These are phyloP conservation scores for Thermomucor indicae-seudaticae DNA, from an alignment of 371 early-diverging fungal species.

Conservation along the genomic window DNA sequence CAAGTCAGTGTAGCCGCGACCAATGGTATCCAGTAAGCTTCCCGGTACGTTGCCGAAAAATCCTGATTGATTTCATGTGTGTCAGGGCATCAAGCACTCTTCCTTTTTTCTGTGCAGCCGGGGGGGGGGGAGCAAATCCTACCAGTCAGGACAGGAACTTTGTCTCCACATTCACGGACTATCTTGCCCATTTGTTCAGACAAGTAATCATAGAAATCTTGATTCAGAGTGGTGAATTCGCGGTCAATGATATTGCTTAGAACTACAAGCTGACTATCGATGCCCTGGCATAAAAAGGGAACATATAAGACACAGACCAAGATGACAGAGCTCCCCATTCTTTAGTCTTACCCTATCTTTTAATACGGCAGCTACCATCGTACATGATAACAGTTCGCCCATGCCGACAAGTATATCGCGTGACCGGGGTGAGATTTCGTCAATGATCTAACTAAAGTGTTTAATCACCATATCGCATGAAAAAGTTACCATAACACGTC, in stretches of 20 bases:
- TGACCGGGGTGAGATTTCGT: conserved; percentile 96
- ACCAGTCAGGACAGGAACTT: conserved; percentile 86
- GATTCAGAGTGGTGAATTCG: conserved; percentile 72
- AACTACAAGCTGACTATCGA: conserved; percentile 79
- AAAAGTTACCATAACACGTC: neutral
- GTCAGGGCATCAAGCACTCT: neutral
- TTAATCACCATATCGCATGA: neutral
- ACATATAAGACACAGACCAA: neutral
- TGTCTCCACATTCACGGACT: conserved; percentile 56
- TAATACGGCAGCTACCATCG: conserved; percentile 79
- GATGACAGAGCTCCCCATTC: too few species aligned
- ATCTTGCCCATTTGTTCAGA: conserved; percentile 59
- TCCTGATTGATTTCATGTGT: conserved; percentile 53
- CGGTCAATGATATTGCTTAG: conserved; percentile 81
- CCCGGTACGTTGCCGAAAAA: conserved; percentile 97
- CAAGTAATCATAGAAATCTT: conserved; percentile 89
- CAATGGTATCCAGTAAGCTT: conserved; percentile 84
- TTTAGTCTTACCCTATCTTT: conserved; percentile 46
- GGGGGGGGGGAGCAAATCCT: too few species aligned
- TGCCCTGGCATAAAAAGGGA: conserved; percentile 43
- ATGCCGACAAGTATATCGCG: conserved; percentile 93
- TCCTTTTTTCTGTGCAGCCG: too few species aligned
- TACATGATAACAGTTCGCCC: conserved; percentile 92
- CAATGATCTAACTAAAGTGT: conserved; percentile 71
- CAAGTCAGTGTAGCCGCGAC: conserved; percentile 97